Conservation (phyloP, 1,284 basidiomycete species). For the Marasmius tenuissimus region DNA sequence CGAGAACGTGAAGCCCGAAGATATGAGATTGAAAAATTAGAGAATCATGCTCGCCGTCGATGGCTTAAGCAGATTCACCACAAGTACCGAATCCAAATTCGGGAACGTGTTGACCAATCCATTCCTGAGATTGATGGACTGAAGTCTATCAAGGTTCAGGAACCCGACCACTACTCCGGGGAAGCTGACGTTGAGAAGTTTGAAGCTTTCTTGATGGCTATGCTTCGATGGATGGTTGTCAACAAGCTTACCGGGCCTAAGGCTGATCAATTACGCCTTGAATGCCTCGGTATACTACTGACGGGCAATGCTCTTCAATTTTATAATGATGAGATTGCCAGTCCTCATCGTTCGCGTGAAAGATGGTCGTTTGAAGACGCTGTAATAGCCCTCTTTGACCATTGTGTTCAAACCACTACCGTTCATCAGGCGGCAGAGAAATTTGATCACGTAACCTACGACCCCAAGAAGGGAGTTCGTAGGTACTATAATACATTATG, state of each 20-base stretch:
- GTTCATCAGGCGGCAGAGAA: conserved; percentile 14
- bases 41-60: not conserved
- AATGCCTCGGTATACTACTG: conserved; percentile 6
- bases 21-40: not conserved
- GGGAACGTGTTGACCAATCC: not conserved
- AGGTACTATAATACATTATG: conserved; percentile 13
- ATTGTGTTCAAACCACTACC: conserved; percentile 17
- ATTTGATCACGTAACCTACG: conserved; percentile 10
- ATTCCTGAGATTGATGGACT: not conserved
- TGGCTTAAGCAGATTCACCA: not conserved
- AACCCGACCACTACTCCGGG: not conserved
- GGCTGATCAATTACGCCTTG: not conserved
- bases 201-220: not conserved
- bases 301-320: conserved; percentile 12
- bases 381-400: conserved; percentile 17
- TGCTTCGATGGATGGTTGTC: not conserved
- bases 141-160: not conserved
- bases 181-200: conserved; percentile 1
- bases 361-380: conserved; percentile 16
- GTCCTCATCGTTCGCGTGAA: not conserved
- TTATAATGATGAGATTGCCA: conserved; percentile 13
- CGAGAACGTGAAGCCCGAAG: not conserved
- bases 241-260: not conserved
- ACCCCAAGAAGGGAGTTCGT: conserved; percentile 2
- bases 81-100: not conserved